Evolutionary conservation across 139 green algal genomes (phyloP).

Genomic region (Picocystis salinarum): DNA sequence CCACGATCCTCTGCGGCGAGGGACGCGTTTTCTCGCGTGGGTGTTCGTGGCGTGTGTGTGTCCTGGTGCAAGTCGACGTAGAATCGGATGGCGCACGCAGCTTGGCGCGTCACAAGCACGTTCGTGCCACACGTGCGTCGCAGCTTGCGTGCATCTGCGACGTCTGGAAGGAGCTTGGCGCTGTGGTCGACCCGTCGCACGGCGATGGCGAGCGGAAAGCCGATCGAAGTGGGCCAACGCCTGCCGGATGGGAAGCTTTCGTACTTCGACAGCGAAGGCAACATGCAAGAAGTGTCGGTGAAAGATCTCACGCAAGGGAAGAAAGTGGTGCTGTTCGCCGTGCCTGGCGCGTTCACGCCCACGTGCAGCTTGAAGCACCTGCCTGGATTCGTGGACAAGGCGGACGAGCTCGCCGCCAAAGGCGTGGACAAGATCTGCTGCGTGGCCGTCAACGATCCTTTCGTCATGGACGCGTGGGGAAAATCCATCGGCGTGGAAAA

Average conservation of each 20-base stretch:
- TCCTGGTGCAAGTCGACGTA: no score
- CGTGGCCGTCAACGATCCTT: constrained; percentile 89
- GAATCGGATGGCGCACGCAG: no score
- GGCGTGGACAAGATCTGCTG: constrained; percentile 86
- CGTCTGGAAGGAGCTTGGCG: no score
- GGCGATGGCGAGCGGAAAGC: no score
- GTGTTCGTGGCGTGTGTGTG: no score
- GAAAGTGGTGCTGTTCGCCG: constrained; percentile 81
- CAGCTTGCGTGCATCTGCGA: no score
- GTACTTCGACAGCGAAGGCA: constrained; percentile 77
- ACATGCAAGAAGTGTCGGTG: constrained; percentile 56
- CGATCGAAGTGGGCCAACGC: constrained; percentile 2
- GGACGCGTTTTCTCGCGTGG: no score
- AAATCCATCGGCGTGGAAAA: constrained; percentile 46
- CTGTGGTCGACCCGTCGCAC: no score
- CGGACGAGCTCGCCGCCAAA: constrained; percentile 74
- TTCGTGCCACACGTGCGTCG: no score
- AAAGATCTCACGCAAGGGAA: constrained; percentile 69
- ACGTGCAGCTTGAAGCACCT: constrained; percentile 55
- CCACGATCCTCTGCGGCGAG: no score
- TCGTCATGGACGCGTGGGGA: constrained; percentile 85
- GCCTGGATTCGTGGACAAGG: constrained; percentile 44
- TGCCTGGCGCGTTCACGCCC: constrained; percentile 76
- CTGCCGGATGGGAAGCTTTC: constrained; percentile 20
- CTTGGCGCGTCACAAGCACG: no score